Evolutionary conservation across 2,329 filamentous ascomycete species (phyloP), one percentile per base, ranked within the genome.

Genomic region (Penicillium sp.): DNA sequence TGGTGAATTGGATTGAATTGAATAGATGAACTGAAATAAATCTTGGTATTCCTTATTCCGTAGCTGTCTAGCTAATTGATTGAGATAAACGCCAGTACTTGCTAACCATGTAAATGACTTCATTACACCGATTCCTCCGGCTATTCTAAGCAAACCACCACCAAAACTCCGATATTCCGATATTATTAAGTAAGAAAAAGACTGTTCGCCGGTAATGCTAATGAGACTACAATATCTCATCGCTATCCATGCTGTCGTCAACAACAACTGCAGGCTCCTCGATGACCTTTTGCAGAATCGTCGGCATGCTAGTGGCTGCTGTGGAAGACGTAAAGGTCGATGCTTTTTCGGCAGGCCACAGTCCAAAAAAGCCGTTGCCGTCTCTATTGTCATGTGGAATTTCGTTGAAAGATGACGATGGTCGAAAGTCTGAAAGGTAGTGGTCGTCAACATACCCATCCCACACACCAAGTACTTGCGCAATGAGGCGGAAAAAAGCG

Each of bases 381-480:
- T 38, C 30, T 7, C n/a, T 9, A 2, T 28, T n/a, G 9, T 35
- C 45, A n/a, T 21, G 28, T 16, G 53, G 21, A n/a, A 42, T 26
- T 16, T 47, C 38, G 16, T 35, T n/a, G 2, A 64, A 46, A 16
- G 62, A 60, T 3, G 57, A 56, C 6, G 43, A 28, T 16, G 52
- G 49, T 23, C 16, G n/a, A 6, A 43, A 9, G 5, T 57, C 45
- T 20, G 43, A 45, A 23, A 48, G 20, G 2, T 28, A 35, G 62
- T 55, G 38, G 18, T 66, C 63, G 49, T 77, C 72, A 11, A 76
- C 71, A 56, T 71, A 77, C 2, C 74, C 74, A 66, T 77, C 73
- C 64, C 67, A 74, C 33, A 76, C 52, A 3, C 76, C 74, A 16
- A 76, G 60, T 1, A 74, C 50, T 47, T 75, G 72, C 21, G 66